Evolutionary conservation across 1,139 yeast genomes (phyloP).

Genomic region (Blastobotrys ciferrii): DNA sequence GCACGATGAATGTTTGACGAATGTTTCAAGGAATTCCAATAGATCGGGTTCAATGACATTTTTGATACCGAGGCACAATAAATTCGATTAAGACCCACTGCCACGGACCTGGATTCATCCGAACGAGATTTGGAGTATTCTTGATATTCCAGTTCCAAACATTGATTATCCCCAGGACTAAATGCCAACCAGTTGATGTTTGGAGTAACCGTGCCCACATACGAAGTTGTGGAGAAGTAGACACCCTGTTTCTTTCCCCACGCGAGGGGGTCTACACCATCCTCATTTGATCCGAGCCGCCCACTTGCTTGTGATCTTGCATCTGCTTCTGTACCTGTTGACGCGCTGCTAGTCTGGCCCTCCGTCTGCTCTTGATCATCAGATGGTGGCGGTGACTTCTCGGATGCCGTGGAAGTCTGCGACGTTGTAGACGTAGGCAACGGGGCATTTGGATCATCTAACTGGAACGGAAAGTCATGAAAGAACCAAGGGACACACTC

Average conservation of each 20-base stretch:
- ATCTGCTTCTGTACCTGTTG: slow-evolving; percentile 5
- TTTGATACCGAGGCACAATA: slow-evolving; percentile 33
- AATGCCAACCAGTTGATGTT: slow-evolving; percentile 39
- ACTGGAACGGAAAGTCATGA: slow-evolving; percentile 37
- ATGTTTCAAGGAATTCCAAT: slow-evolving; percentile 36
- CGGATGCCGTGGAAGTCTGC: slow-evolving; percentile 7
- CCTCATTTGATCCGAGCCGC: slow-evolving; percentile 35
- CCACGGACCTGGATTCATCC: slow-evolving; percentile 24
- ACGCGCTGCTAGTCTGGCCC: neutral
- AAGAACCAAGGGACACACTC: slow-evolving; percentile 36
- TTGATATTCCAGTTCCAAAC: slow-evolving; percentile 25
- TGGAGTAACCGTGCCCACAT: slow-evolving; percentile 33
- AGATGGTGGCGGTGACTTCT: slow-evolving; percentile 1
- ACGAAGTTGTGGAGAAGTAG: slow-evolving; percentile 23
- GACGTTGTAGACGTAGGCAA: slow-evolving; percentile 26
- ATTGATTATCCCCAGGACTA: slow-evolving; percentile 36
- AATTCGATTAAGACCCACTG: slow-evolving; percentile 40
- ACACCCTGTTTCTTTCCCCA: slow-evolving; percentile 12
- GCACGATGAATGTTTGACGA: slow-evolving; percentile 33
- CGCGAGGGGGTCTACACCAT: neutral
- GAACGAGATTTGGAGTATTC: slow-evolving; percentile 3
- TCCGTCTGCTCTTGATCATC: slow-evolving; percentile 7
- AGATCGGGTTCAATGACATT: slow-evolving; percentile 35
- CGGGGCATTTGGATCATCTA: slow-evolving; percentile 41
- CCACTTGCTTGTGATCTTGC: slow-evolving; percentile 26